These are phyloP conservation scores for Thalassiosira mediterranea DNA, from an alignment of 352 stramenopile species.

Conservation along the genomic window DNA sequence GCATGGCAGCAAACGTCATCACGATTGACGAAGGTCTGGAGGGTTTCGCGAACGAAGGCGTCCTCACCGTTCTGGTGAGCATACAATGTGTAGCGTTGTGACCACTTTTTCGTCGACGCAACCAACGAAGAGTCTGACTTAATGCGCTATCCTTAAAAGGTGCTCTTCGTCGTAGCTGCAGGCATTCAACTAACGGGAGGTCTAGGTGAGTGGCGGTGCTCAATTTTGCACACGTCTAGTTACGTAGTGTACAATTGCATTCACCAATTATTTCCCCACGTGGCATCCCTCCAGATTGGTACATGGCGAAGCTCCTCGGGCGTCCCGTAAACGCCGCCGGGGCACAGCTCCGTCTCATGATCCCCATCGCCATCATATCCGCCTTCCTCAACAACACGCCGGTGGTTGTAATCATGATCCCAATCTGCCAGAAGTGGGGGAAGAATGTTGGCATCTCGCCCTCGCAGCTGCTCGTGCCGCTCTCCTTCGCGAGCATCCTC, in stretches of 20 bases:
- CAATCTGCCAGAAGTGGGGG: slow-evolving; percentile 80
- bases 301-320: slow-evolving; percentile 82
- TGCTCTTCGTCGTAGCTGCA: slow-evolving; percentile 82
- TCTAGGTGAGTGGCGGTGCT: too few relatives aligned
- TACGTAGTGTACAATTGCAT: too few relatives aligned
- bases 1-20: slow-evolving; percentile 77
- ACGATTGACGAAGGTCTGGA: slow-evolving; percentile 68
- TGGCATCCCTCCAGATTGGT: too few relatives aligned
- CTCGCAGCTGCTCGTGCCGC: slow-evolving; percentile 80
- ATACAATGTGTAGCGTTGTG: neutral
- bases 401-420: slow-evolving; percentile 85
- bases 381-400: slow-evolving; percentile 87
- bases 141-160: too few relatives aligned
- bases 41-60: slow-evolving; percentile 79
- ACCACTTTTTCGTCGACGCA: neutral
- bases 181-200: slow-evolving; percentile 78
- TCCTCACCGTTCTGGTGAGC: slow-evolving; percentile 76
- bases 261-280: too few relatives aligned
- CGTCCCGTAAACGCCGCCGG: slow-evolving; percentile 55
- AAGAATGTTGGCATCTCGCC: slow-evolving; percentile 66
- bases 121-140: too few relatives aligned
- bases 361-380: slow-evolving; percentile 75
- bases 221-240: too few relatives aligned
- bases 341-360: slow-evolving; percentile 81
- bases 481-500: slow-evolving; percentile 83